Conservation (phyloP, 1,284 basidiomycete species). For the Austroboletus sp. region DNA sequence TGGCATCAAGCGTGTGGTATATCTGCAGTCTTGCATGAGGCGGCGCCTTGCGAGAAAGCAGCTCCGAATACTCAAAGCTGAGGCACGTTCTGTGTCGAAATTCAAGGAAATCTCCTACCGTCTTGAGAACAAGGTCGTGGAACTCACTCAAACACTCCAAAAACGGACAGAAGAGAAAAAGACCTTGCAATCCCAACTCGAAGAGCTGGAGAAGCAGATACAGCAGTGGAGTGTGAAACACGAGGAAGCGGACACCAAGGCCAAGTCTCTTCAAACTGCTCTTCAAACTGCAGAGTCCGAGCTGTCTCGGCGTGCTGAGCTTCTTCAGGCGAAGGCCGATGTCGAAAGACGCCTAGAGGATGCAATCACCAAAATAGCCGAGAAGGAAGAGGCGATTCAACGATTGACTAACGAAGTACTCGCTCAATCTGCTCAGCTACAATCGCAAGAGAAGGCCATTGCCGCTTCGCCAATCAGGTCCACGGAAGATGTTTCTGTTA, state of each 20-base stretch:
- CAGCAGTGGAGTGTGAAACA: conserved; percentile 80
- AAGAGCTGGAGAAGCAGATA: conserved; percentile 79
- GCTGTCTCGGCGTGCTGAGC: conserved; percentile 66
- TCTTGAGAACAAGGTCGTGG: conserved; percentile 98
- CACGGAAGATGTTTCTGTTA: conserved; percentile 78
- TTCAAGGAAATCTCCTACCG: conserved; percentile 99
- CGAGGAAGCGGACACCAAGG: conserved; percentile 79
- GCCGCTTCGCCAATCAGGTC: conserved; percentile 56
- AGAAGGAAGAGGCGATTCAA: conserved; percentile 81
- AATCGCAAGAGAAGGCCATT: conserved; percentile 68
- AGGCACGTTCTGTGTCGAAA: conserved; percentile 94
- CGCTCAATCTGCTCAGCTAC: conserved; percentile 69
- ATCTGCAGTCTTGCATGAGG: conserved; percentile 88
- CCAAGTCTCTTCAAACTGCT: conserved; percentile 69
- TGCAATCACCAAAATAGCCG: conserved; percentile 63
- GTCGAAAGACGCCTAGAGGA: conserved; percentile 81
- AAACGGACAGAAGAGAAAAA: conserved; percentile 90
- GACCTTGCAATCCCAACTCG: conserved; percentile 69
- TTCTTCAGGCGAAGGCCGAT: conserved; percentile 71
- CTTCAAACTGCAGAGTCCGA: conserved; percentile 72
- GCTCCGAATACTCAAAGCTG: conserved; percentile 75
- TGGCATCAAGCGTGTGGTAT: conserved; percentile 72
- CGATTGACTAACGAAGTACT: conserved; percentile 75
- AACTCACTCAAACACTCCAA: conserved; percentile 94
- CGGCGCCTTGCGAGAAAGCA: conserved; percentile 84